Base-by-base conservation (phyloP, 129 eudicot genomes). In the Gnaphalium uliginosum region DNA sequence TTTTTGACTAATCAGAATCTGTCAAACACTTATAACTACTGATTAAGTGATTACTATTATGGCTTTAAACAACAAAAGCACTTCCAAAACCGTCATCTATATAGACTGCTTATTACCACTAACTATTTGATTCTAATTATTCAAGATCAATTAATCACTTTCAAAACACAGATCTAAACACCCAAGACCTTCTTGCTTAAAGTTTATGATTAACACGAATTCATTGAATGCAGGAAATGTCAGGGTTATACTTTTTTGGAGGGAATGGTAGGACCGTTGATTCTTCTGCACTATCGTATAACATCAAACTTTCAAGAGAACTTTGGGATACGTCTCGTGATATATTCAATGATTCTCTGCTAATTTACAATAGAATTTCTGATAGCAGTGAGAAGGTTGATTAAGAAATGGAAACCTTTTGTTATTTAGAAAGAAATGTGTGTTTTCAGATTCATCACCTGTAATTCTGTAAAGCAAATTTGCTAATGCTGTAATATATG, bases 211-310 rank as follows among this genome's bases (percentile, higher is more conserved):
- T 43, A 71, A 25, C 7, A 25, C 23, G 69, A 53, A 22, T 62
- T 50, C 61, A 68, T 65, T 67, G 59, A 13, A 78, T 88, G 79
- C 90, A 94, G 98, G 98, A 84, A 82, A 70, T 71, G 14, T 87
- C 97, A 8, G 96, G 96, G 30, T 85, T 91, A 32, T 86, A 89
- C 70, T 90, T 85, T 69, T 94, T 90, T 73, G 97, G 97, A n/a
- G 98, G 97, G 59, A 82, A 83, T 15, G 97, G 97, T 5, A 85
- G 88, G 84, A 87, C 88, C 4, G 17, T 89, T 10, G 82, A 77
- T 3, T 88, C 98, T 59, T 94, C 97, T 61, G 62, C 81, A 33
- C 80, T 90, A 63, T 94, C 98, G 29, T 84, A 85, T 43, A 43
- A 86, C 48, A 7, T 79, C 48, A 80, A 75, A 71, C 87, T 94